Evolutionary conservation across 805 yeast species (phyloP).

Genomic region (Saccharomycopsis capsularis): DNA sequence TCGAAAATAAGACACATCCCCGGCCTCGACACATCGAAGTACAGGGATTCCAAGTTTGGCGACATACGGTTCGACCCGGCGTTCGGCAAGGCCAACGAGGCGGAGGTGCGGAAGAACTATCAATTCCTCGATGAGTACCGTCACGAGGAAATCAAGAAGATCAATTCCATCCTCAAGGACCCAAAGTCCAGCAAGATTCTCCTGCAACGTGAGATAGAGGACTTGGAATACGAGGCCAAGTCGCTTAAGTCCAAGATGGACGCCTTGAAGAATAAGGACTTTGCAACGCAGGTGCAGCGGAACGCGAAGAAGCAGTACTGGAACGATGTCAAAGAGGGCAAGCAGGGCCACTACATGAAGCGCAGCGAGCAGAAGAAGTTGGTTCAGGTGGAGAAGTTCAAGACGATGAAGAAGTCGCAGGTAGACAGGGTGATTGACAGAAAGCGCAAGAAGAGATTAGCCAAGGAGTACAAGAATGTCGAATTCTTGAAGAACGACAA

Average conservation of each 20-base stretch:
- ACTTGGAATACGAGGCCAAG: slow-evolving; percentile 49
- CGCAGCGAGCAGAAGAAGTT: slow-evolving; percentile 65
- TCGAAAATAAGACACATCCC: slow-evolving; percentile 36
- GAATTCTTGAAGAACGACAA: slow-evolving; percentile 29
- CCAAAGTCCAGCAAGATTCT: slow-evolving; percentile 37
- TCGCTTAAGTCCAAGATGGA: slow-evolving; percentile 63
- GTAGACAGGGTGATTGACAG: slow-evolving; percentile 79
- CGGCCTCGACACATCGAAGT: slow-evolving; percentile 30
- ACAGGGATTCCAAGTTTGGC: slow-evolving; percentile 41
- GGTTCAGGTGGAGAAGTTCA: slow-evolving; percentile 71
- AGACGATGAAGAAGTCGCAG: slow-evolving; percentile 61
- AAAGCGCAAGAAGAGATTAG: slow-evolving; percentile 78
- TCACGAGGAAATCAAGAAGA: slow-evolving; percentile 56
- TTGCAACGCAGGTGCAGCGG: slow-evolving; percentile 58
- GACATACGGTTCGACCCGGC: slow-evolving; percentile 92
- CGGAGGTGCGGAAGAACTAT: slow-evolving; percentile 66
- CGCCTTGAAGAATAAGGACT: slow-evolving; percentile 63
- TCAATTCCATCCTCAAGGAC: slow-evolving; percentile 51
- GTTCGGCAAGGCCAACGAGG: slow-evolving; percentile 76
- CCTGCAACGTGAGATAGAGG: slow-evolving; percentile 40
- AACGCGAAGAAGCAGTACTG: slow-evolving; percentile 49
- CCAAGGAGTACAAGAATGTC: slow-evolving; percentile 62
- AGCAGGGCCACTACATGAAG: slow-evolving; percentile 53
- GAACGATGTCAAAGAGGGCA: slow-evolving; percentile 44
- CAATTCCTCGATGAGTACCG: slow-evolving; percentile 83